Evolutionary conservation across 208 protist genomes (phyloP).

Genomic region (Leishmania arabica): DNA sequence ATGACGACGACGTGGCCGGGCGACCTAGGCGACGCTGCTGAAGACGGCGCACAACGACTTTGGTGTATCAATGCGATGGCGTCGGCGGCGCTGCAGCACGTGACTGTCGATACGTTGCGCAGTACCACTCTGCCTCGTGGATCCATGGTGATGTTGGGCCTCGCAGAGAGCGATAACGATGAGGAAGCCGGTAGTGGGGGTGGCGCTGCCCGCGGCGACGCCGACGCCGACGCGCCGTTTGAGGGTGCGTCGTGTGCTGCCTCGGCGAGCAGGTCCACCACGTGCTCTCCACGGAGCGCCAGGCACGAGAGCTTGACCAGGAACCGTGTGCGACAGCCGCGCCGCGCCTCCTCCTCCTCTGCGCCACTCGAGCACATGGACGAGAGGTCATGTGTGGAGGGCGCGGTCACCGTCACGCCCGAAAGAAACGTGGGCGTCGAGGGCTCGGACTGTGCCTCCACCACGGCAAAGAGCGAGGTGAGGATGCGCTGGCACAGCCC

Average conservation of each 20-base stretch:
- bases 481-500: constrained; percentile 24
- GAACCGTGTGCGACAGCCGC: neutral
- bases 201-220: too few species aligned
- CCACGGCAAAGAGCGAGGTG: constrained; percentile 7
- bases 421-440: neutral
- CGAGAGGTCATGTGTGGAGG: neutral
- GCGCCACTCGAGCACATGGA: neutral
- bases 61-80: constrained; percentile 1
- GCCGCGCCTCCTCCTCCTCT: constrained; percentile 1
- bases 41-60: constrained; percentile 8
- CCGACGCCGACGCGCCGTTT: neutral
- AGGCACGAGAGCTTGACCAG: constrained; percentile 14
- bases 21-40: neutral
- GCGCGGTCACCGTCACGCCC: neutral
- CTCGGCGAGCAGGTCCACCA: constrained; percentile 30
- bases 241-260: neutral
- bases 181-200: neutral
- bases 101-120: constrained; percentile 8
- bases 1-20: constrained; percentile 80
- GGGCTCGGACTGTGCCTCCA: neutral
- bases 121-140: constrained; percentile 14
- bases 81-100: constrained; percentile 10
- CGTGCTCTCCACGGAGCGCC: constrained; percentile 16
- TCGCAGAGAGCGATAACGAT: neutral
- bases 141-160: constrained; percentile 24